Percentiles rank a stretch among this genome's conserved stretches.
These are phyloP conservation scores for Tinospora cordifolia DNA, from an alignment of 164 flowering plant species.

Conservation along the genomic window DNA sequence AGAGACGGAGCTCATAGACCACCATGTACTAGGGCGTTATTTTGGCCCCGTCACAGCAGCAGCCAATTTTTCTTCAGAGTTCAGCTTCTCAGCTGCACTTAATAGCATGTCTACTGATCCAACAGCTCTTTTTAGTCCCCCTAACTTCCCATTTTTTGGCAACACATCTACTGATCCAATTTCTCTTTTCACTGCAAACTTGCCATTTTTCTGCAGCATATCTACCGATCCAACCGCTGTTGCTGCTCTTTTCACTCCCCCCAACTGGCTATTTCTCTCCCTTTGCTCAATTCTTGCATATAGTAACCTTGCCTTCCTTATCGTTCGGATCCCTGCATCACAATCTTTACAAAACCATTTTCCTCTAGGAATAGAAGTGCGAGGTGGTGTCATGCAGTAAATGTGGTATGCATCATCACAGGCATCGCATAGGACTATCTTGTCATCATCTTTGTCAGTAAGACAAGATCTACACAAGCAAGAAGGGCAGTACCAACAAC, in stretches of 20 bases:
- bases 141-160: constrained; percentile 4
- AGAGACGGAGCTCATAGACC: background rate
- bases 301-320: constrained; percentile 31
- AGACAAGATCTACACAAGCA: constrained; percentile 84
- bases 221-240: background rate
- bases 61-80: constrained; percentile 33
- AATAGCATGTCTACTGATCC: constrained; percentile 58
- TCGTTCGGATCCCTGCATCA: constrained; percentile 30
- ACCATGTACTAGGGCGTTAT: background rate
- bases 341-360: constrained; percentile 77
- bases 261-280: constrained; percentile 7
- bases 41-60: constrained; percentile 1
- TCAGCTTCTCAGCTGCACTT: constrained; percentile 59
- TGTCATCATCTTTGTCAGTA: constrained; percentile 59
- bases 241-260: constrained; percentile 15
- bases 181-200: constrained; percentile 12
- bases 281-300: constrained; percentile 20
- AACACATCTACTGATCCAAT: constrained; percentile 54
- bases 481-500: constrained; percentile 86
- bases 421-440: constrained; percentile 72
- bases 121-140: constrained; percentile 15
- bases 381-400: constrained; percentile 71
- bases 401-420: constrained; percentile 89
- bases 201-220: constrained; percentile 4
- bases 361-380: constrained; percentile 44